Evolutionary conservation across 2,329 filamentous ascomycete genomes (phyloP).

Genomic region (Neonectria neomacrospora): DNA sequence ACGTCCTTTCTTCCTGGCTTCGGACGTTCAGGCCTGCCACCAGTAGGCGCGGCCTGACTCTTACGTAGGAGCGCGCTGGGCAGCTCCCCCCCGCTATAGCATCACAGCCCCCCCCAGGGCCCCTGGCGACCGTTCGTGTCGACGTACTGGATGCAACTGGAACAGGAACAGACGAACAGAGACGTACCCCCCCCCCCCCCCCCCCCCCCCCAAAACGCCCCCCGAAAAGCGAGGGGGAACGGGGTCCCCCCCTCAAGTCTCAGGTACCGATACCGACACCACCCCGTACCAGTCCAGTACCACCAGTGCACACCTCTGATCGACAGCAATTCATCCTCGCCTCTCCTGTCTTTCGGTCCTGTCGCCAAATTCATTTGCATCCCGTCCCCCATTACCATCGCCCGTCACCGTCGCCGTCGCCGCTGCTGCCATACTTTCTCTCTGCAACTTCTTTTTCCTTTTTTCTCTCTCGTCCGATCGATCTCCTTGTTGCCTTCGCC

Average conservation of each 20-base stretch:
- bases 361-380: constrained; percentile 23
- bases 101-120: constrained; percentile 11
- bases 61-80: neutral
- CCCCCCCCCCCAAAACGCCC: constrained; percentile 1
- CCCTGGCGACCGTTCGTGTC: constrained; percentile 29
- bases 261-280: constrained; percentile 23
- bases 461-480: neutral
- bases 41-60: neutral
- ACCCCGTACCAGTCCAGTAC: constrained; percentile 21
- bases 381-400: constrained; percentile 22
- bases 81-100: constrained; percentile 3
- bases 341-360: constrained; percentile 23
- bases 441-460: constrained; percentile 12
- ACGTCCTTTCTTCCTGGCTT: neutral
- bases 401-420: constrained; percentile 13
- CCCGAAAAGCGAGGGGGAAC: constrained; percentile 15
- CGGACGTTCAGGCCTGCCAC: neutral
- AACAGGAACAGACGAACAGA: constrained; percentile 6
- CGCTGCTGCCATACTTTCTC: neutral
- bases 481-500: constrained; percentile 10
- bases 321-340: constrained; percentile 27
- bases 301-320: constrained; percentile 10
- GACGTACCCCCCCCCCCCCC: constrained; percentile 17
- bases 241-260: constrained; percentile 12
- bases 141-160: neutral